Evolutionary conservation across 2,329 filamentous ascomycete genomes (phyloP).

Genomic region (Alternaria viburni): DNA sequence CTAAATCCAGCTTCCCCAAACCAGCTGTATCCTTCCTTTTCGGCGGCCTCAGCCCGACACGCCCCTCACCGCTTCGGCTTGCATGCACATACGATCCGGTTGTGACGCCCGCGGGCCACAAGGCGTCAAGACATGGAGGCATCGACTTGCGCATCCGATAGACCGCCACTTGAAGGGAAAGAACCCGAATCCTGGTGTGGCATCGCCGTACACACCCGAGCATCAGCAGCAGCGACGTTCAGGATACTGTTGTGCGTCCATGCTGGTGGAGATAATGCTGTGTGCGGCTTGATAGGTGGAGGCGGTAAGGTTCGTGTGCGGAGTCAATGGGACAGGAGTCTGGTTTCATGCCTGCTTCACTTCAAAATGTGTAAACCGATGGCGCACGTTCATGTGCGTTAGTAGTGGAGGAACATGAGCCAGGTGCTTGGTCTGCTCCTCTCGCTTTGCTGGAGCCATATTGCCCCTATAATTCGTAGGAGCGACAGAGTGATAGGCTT

Average conservation of each 20-base stretch:
- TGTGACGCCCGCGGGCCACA: not conserved
- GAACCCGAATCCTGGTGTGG: not conserved
- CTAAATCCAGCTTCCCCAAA: not conserved
- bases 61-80: not conserved
- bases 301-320: constrained; percentile 7
- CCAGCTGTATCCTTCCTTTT: not conserved
- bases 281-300: not conserved
- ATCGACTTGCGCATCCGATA: not conserved
- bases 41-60: not conserved
- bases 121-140: not conserved
- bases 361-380: constrained; percentile 39
- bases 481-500: not conserved
- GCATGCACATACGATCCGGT: not conserved
- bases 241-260: constrained; percentile 43
- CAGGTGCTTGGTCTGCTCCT: not conserved
- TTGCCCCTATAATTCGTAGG: not conserved
- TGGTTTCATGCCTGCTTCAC: constrained; percentile 43
- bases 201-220: not conserved
- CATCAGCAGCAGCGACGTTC: not conserved
- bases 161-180: not conserved
- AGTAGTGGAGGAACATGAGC: constrained; percentile 19
- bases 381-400: constrained; percentile 27
- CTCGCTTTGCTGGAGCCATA: not conserved
- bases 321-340: constrained; percentile 16
- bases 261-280: constrained; percentile 22